Evolutionary conservation across 345 rosid species (phyloP), one percentile per base, ranked within the genome.

Genomic region (Melastoma malabathricum): DNA sequence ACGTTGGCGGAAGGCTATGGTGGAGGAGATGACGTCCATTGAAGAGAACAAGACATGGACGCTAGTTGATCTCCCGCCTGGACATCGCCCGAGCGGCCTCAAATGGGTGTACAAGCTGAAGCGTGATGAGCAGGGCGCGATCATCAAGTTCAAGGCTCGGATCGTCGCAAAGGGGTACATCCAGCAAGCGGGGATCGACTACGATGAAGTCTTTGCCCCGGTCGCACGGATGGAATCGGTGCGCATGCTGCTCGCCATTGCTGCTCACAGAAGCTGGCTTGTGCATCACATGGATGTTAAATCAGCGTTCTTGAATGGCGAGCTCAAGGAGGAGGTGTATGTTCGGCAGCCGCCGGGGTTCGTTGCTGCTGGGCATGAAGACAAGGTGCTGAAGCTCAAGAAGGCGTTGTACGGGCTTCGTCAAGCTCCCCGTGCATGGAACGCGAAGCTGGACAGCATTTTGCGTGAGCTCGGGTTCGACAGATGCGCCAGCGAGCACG

Each of bases 1-100:
- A 43, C 10, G 47, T 14, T 43, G 18, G 17, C 1, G 44, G 13
- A 13, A 15, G 44, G 6, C 18, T 6, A 15, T 23, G 0, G 10
- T 20, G 15, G 52, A 54, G 1, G 57, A 54, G 34, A 43, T 19
- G 47, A n/a, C 12, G 17, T 43, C 29, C 0, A 3, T 54, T 4
- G 6, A 49, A 14, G 29, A 49, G 29, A 49, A 23, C 0, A 1
- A 0, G 29, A 49, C 0, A 3, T 23, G 12, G 38, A 23, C 12
- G 15, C 0, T 23, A 0, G 39, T 7, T 22, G 12, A 49, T 22
- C 17, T 15, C 8, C 39, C 0, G 23, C 0, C 1, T 0, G 6
- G 29, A 22, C 6, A 0, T 3, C 23, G 4, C 18, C 34, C 13
- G 16, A 49, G 13, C 1, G 0, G 0, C 29, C 29, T 16, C 4